Conservation (phyloP, 805 yeast genomes). For the Saccharomyces kudriavzevii region DNA sequence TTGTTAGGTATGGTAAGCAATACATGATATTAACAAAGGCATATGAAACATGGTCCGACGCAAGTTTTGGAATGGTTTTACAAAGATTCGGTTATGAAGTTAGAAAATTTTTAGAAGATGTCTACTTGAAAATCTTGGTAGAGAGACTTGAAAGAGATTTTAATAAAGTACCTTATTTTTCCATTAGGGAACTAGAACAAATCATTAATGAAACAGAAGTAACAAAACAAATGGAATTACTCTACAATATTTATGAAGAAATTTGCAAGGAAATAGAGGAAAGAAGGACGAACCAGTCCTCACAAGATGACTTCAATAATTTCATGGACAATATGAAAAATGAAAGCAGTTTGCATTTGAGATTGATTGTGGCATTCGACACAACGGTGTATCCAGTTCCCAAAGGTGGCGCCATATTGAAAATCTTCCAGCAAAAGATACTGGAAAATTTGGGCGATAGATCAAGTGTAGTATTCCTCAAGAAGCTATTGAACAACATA, state of each 20-base stretch:
- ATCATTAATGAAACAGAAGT: slow-evolving; percentile 33
- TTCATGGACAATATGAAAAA: slow-evolving; percentile 36
- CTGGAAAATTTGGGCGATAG: slow-evolving; percentile 59
- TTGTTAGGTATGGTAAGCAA: slow-evolving; percentile 56
- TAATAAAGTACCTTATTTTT: slow-evolving; percentile 40
- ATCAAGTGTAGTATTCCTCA: slow-evolving; percentile 42
- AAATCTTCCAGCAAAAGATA: slow-evolving; percentile 51
- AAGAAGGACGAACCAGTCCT: slow-evolving; percentile 31
- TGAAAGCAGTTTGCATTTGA: slow-evolving; percentile 30
- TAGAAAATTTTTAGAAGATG: slow-evolving; percentile 35
- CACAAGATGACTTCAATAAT: slow-evolving; percentile 34
- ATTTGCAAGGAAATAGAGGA: slow-evolving; percentile 41
- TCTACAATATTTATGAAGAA: slow-evolving; percentile 47
- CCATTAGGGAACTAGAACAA: slow-evolving; percentile 53
- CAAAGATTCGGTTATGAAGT: slow-evolving; percentile 66
- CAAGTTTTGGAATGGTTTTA: slow-evolving; percentile 58
- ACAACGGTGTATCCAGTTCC: slow-evolving; percentile 34
- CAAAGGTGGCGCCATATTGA: slow-evolving; percentile 72
- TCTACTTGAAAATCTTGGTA: slow-evolving; percentile 30
- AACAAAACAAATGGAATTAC: slow-evolving; percentile 39
- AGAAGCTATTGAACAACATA: slow-evolving; percentile 45
- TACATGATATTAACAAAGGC: slow-evolving; percentile 53
- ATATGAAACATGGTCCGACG: slow-evolving; percentile 47
- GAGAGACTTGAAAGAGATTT: slow-evolving; percentile 47
- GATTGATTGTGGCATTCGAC: slow-evolving; percentile 45